A percentile compares a stretch with the other conserved stretches of the same genome.
Evolutionary conservation across 2,329 filamentous ascomycete species (phyloP).

Genomic region (Xylariomycetidae sp.): DNA sequence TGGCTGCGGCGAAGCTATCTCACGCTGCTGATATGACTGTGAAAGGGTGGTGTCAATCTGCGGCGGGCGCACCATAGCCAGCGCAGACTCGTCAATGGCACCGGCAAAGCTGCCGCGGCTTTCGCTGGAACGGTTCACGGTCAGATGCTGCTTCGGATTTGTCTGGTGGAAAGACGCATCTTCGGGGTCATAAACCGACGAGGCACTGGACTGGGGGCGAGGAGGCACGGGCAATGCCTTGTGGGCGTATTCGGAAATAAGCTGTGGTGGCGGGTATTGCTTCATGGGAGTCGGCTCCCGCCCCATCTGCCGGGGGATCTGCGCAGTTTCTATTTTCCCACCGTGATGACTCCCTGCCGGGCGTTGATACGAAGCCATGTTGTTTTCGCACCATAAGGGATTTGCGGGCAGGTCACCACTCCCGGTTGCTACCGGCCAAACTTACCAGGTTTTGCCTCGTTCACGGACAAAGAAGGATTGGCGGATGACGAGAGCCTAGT

Average conservation of each 20-base stretch:
- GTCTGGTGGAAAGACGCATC: conserved; percentile 3
- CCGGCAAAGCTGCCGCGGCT: conserved; percentile 4
- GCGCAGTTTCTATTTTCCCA: not conserved
- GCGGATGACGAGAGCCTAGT: too few relatives aligned
- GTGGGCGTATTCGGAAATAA: conserved; percentile 7
- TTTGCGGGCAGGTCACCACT: too few relatives aligned
- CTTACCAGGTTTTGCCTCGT: too few relatives aligned
- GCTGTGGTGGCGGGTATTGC: conserved; percentile 9
- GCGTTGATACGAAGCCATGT: too few relatives aligned
- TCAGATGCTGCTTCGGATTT: conserved; percentile 1
- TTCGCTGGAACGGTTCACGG: conserved; percentile 1
- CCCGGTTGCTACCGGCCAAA: too few relatives aligned
- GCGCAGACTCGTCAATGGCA: conserved; percentile 9
- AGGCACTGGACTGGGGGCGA: conserved; percentile 6
- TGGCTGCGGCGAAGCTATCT: conserved; percentile 16
- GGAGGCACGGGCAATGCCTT: conserved; percentile 13
- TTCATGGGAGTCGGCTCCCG: not conserved
- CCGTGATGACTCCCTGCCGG: too few relatives aligned
- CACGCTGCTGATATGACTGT: conserved; percentile 5
- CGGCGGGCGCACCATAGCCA: conserved; percentile 9
- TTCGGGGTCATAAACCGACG: conserved; percentile 13
- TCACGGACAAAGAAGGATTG: too few relatives aligned
- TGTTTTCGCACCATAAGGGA: too few relatives aligned
- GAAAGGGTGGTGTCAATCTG: conserved; percentile 5
- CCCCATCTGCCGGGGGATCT: conserved; percentile 2